Conservation (phyloP, 345 rosid genomes). For the Turritis glabra region DNA sequence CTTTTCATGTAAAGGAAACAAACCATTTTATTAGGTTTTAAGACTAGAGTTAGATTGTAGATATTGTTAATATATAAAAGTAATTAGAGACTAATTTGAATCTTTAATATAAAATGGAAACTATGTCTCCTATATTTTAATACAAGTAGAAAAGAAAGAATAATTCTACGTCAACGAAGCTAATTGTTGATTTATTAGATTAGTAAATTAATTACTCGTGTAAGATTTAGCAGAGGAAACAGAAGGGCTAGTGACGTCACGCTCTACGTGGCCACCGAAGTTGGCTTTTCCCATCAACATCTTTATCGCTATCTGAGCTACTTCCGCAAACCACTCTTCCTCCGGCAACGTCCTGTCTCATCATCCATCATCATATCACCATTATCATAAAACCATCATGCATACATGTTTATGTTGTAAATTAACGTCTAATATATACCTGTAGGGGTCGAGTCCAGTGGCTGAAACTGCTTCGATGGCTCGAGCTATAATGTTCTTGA, state of each 20-base stretch:
- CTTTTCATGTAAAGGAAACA: too few relatives aligned
- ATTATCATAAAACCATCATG: background rate
- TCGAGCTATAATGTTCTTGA: slow-evolving; percentile 76
- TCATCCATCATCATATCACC: slow-evolving; percentile 16
- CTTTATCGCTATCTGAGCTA: slow-evolving; percentile 83
- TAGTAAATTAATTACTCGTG: slow-evolving; percentile 34
- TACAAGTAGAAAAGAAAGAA: too few relatives aligned
- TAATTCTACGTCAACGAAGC: background rate
- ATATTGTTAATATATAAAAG: too few relatives aligned
- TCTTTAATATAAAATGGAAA: too few relatives aligned
- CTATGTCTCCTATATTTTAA: too few relatives aligned
- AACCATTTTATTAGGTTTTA: too few relatives aligned
- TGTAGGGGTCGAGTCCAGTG: slow-evolving; percentile 71
- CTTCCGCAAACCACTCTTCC: slow-evolving; percentile 96
- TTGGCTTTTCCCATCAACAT: slow-evolving; percentile 66
- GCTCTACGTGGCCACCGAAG: slow-evolving; percentile 50
- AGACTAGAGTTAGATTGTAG: too few relatives aligned
- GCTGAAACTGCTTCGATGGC: slow-evolving; percentile 81
- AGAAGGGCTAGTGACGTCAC: slow-evolving; percentile 62
- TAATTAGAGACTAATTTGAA: too few relatives aligned
- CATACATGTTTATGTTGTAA: background rate
- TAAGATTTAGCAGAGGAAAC: slow-evolving; percentile 45
- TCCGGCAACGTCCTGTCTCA: slow-evolving; percentile 58
- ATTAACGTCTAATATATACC: slow-evolving; percentile 39
- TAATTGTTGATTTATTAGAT: background rate